phyloP scores from a whole-genome alignment of 257 asterid genomes.

The Lycium barbarum region DNA sequence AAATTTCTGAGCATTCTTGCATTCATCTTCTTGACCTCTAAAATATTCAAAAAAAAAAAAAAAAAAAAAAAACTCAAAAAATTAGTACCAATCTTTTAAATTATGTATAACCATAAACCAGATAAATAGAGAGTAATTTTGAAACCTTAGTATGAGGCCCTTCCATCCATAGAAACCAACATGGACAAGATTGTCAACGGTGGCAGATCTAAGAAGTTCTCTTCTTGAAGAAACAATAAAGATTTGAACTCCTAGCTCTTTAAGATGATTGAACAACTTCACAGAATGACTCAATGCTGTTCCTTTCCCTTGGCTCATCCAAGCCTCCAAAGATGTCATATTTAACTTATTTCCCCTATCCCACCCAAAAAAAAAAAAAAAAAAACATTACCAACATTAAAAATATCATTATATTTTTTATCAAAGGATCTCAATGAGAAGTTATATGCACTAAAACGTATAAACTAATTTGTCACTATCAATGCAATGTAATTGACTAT shows the following conservation, averaged over 20 bases:
- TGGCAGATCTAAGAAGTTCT: slow-evolving; percentile 75
- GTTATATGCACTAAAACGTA: not conserved
- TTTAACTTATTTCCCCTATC: slow-evolving; percentile 65
- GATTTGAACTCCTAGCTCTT: slow-evolving; percentile 58
- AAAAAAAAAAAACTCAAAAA: not conserved
- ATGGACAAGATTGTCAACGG: slow-evolving; percentile 71
- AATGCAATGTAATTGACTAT: not conserved
- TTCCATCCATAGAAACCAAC: slow-evolving; percentile 81
- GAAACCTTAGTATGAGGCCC: slow-evolving; percentile 66
- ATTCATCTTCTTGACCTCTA: slow-evolving; percentile 57
- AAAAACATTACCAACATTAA: not conserved
- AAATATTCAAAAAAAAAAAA: not conserved
- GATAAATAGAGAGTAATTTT: not conserved
- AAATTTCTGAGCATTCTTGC: slow-evolving; percentile 44
- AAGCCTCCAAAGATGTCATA: slow-evolving; percentile 65
- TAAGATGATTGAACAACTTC: slow-evolving; percentile 68
- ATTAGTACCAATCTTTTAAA: not conserved
- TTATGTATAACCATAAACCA: not conserved
- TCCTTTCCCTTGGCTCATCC: slow-evolving; percentile 74
- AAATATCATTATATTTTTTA: not conserved
- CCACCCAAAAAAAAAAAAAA: not conserved
- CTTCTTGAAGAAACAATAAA: slow-evolving; percentile 73
- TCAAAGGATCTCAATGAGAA: no score
- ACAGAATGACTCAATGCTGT: slow-evolving; percentile 60
- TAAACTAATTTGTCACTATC: no score